Evolutionary conservation across 345 rosid genomes (phyloP), one percentile per base, ranked within the genome.

Genomic region (Euphorbia peplus): DNA sequence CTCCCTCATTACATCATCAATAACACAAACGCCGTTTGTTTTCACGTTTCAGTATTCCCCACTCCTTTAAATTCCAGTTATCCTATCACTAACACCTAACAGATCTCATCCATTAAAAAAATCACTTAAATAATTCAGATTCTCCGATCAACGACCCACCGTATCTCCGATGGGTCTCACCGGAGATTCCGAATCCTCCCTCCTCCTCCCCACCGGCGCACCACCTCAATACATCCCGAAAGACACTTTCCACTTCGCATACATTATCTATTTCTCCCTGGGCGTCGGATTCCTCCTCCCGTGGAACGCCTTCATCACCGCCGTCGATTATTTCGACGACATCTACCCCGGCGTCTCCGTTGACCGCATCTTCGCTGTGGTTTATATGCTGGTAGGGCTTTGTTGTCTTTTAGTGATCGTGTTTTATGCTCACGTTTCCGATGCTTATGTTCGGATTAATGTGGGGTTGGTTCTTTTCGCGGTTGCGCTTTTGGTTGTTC

Each of bases 301-400:
- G n/a, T 91, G 99, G 99, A 95, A 95, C 87, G 76, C 96, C 48
- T 95, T 88, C 90, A 90, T 95, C 82, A 95, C 99, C 41, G 97
- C 96, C 81, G 96, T 91, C 73, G 99, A 95, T 71, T 95, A 90
- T 89, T 95, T 95, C 85, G 76, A 91, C 71, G 87, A 83, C 83
- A 84, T 91, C 80, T 95, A 91, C 71, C 99, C 99, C 0, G 91
- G 86, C 24, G 87, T 82, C 66, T 75, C 93, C 65, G 93, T 95
- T 21, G 98, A 95, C 81, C 96, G 99, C 48, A 73, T 88, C 75
- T 95, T 95, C 76, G 87, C 96, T 73, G 90, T 95, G 64, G 82
- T 72, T 47, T 90, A 95, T 80, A 83, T 91, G 90, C 55, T 88
- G 61, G 82, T 87, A 32, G 90, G 82, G n/a, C 86, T 95, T 51